Evolutionary conservation across 139 green algal species (phyloP), one percentile per base, ranked within the genome.

Genomic region (Pseudopediastrum boryanum): DNA sequence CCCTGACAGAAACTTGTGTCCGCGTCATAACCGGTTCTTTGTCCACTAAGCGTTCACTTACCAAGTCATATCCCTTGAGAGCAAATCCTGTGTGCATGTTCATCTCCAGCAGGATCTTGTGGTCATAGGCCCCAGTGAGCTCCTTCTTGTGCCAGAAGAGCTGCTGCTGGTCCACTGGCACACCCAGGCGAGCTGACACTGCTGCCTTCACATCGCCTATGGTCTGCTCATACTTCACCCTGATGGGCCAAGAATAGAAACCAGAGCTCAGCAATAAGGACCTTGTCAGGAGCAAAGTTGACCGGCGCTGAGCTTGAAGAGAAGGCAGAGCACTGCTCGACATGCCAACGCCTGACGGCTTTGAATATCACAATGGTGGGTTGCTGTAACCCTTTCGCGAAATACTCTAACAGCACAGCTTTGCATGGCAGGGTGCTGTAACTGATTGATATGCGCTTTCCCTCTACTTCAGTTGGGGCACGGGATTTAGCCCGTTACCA

Each of bases 71-170:
- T 3, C 88, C 92, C 78, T 85, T 88, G 52, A 96, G 70, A 5
- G 83, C 86, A 78, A 96, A 96, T 10, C 92, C 92, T 35, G 92
- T 96, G 77, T 96, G 92, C 71, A 96, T 75, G 82, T 92, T 87
- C 71, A 94, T 85, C 0, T 94, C 89, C 50, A 94, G 77, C 74
- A 96, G 78, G 0, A 89, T 96, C 44, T 86, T 92, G 63, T 5
- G 61, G 66, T 95, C 87, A 62, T 89, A 86, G 1, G 67, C 82
- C 0, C 66, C 27, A 0, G 84, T 91, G 7, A 95, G 81, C 83
- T 95, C 91, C 69, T 86, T 88, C 51, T 86, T 85, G 68, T 95
- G 89, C 75, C 86, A 85, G 59, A 95, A 95, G 16, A 96, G 83
- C 78, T 92, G 89, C 84, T 89, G 80, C 56, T 94, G 84, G 27